phyloP scores from a whole-genome alignment of 2,329 filamentous ascomycete species.

The Diatrype stigma region DNA sequence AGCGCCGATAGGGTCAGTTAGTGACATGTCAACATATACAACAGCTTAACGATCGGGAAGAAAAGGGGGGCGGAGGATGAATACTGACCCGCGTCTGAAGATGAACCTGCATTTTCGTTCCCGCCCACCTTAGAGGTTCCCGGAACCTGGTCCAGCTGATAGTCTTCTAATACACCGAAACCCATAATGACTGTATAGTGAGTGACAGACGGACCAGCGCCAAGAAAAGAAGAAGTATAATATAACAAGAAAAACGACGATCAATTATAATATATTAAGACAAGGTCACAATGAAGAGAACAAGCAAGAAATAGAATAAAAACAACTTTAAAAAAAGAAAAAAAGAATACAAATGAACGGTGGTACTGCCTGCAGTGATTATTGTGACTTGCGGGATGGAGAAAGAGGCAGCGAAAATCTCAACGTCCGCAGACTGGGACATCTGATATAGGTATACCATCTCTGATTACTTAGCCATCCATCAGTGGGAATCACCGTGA shows the following conservation, averaged over 20 bases:
- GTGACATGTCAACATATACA: neutral
- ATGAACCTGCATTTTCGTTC: constrained; percentile 5
- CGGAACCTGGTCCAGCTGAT: constrained; percentile 15
- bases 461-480: no score
- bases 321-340: neutral
- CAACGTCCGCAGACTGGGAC: neutral
- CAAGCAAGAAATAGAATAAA: neutral
- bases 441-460: neutral
- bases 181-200: constrained; percentile 13
- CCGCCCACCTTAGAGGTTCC: constrained; percentile 19
- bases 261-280: neutral
- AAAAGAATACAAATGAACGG: neutral
- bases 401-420: neutral
- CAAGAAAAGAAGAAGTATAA: constrained; percentile 4
- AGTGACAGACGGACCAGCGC: neutral
- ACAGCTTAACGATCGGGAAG: neutral
- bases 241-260: constrained; percentile 1
- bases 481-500: no score
- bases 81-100: constrained; percentile 12
- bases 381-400: neutral
- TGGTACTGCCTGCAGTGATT: neutral
- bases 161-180: constrained; percentile 17
- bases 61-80: neutral
- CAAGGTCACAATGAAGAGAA: neutral
- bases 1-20: constrained; percentile 1